phyloP scores from a whole-genome alignment of 1,284 basidiomycete species.

The Ganoderma meredithae region DNA sequence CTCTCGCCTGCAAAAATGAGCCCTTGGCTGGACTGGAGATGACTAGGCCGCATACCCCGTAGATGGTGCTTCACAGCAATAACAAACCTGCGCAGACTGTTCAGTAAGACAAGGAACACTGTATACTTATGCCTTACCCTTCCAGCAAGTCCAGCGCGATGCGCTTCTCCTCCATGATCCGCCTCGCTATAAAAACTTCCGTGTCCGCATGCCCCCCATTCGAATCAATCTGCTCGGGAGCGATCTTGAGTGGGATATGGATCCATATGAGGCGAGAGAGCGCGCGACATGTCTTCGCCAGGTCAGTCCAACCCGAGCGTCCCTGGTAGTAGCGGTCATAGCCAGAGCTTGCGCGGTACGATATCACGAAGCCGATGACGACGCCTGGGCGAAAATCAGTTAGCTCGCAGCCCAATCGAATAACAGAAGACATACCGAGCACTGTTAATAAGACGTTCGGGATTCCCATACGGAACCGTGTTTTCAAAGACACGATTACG shows the following conservation, averaged over 20 bases:
- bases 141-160: slow-evolving; percentile 65
- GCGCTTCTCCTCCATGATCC: slow-evolving; percentile 67
- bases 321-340: slow-evolving; percentile 75
- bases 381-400: neutral
- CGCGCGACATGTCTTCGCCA: slow-evolving; percentile 57
- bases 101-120: neutral
- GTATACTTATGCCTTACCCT: slow-evolving; percentile 45
- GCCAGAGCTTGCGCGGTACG: slow-evolving; percentile 51
- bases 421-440: neutral
- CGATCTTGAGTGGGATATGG: slow-evolving; percentile 61
- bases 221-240: slow-evolving; percentile 2
- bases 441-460: neutral
- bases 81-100: slow-evolving; percentile 49
- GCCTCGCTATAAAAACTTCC: slow-evolving; percentile 49
- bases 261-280: slow-evolving; percentile 67
- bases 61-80: slow-evolving; percentile 73
- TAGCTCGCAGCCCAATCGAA: neutral
- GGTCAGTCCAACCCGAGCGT: slow-evolving; percentile 64
- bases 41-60: slow-evolving; percentile 46
- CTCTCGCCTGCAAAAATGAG: slow-evolving; percentile 48
- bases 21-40: neutral
- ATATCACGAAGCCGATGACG: slow-evolving; percentile 1
- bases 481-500: neutral
- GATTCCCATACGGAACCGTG: neutral
- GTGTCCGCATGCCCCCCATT: slow-evolving; percentile 42